A percentile compares a stretch with the other conserved stretches of the same genome.
Evolutionary conservation across 1,284 basidiomycete species (phyloP).

Genomic region (Leccinum pseudoinsigne): DNA sequence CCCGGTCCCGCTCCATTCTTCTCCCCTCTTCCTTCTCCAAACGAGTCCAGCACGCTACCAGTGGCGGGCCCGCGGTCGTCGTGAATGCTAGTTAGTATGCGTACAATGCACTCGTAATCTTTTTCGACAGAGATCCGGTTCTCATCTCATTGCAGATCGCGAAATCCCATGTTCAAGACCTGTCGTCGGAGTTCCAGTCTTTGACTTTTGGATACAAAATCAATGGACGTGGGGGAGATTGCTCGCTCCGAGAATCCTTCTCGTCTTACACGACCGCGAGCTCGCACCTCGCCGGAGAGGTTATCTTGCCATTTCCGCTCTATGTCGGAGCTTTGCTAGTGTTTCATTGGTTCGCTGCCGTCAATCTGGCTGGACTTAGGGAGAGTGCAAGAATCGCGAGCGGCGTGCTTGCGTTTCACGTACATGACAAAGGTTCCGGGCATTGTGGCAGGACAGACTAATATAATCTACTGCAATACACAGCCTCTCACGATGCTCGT

Average conservation of each 20-base stretch:
- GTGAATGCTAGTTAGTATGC: not conserved
- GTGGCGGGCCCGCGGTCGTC: not conserved
- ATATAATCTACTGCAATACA: slow-evolving; percentile 2
- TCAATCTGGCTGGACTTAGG: slow-evolving; percentile 59
- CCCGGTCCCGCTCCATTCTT: not conserved
- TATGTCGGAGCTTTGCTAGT: slow-evolving; percentile 52
- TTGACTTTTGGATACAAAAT: no score
- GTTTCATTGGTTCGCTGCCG: slow-evolving; percentile 48
- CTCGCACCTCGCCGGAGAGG: slow-evolving; percentile 64
- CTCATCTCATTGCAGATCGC: not conserved
- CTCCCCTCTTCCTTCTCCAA: not conserved
- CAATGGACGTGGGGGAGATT: no score
- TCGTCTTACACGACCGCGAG: slow-evolving; percentile 48
- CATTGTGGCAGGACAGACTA: slow-evolving; percentile 2
- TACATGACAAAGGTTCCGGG: slow-evolving; percentile 32
- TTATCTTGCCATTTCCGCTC: slow-evolving; percentile 48
- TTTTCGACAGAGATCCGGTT: not conserved
- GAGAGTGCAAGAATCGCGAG: slow-evolving; percentile 63
- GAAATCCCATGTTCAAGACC: not conserved
- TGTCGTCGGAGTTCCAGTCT: not conserved
- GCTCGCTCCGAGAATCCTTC: no score
- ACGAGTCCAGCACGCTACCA: not conserved
- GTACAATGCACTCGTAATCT: not conserved
- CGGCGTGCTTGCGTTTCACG: slow-evolving; percentile 56
- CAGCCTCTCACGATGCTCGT: slow-evolving; percentile 44